Conservation (phyloP, 176 grass and related monocot species). For the Triticum aestivum region DNA sequence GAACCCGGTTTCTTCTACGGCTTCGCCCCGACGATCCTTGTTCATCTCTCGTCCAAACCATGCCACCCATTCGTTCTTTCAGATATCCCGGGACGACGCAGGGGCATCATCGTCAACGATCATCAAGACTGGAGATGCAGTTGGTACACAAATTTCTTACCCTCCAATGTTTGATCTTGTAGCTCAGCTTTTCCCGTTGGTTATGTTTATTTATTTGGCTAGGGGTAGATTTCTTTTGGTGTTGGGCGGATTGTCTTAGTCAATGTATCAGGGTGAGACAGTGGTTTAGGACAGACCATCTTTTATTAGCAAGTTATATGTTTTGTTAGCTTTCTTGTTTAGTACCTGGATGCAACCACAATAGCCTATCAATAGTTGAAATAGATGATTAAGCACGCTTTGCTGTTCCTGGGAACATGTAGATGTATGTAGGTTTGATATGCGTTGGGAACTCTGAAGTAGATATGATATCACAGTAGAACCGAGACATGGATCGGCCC, state of each 20-base stretch:
- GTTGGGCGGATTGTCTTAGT: too few species aligned
- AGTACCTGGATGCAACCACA: neutral
- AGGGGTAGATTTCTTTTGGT: too few species aligned
- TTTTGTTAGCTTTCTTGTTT: neutral
- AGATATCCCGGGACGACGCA: neutral
- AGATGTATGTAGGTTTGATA: too few species aligned
- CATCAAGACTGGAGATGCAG: neutral
- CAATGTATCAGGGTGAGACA: too few species aligned
- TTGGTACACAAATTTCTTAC: neutral
- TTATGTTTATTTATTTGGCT: too few species aligned
- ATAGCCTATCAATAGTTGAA: neutral
- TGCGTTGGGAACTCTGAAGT: too few species aligned
- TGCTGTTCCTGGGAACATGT: too few species aligned
- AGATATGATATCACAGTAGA: too few species aligned
- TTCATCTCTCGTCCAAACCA: neutral
- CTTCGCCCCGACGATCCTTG: neutral
- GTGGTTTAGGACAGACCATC: too few species aligned
- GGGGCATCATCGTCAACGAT: neutral
- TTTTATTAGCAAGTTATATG: neutral
- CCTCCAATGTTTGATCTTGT: neutral
- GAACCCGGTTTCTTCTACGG: neutral
- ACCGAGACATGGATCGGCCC: too few species aligned
- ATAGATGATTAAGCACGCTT: too few species aligned
- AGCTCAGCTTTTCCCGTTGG: neutral
- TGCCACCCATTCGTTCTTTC: neutral